Evolutionary conservation across 1,284 basidiomycete species (phyloP), one percentile per base, ranked within the genome.

Genomic region (Sphagnurus paluster): DNA sequence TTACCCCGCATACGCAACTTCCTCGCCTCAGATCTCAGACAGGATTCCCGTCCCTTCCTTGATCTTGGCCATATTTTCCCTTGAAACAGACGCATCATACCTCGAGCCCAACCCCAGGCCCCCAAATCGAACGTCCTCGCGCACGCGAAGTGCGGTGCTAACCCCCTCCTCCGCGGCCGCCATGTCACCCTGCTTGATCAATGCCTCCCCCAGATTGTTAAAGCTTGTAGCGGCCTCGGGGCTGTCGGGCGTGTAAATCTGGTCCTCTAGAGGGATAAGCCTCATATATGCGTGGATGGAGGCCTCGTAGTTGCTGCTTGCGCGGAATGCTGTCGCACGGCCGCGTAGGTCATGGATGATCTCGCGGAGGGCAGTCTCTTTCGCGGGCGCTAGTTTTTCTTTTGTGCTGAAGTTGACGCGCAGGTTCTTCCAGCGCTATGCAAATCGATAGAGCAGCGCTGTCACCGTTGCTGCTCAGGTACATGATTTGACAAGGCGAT

Each of bases 21-120:
- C 19, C 34, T 29, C 26, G 34, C 35, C 19, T 44, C 35, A 8
- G 21, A n/a, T n/a, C n/a, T n/a, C n/a, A n/a, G n/a, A 4, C 32
- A 28, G 20, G 9, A 37, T 29, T 14, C 25, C 35, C 17, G 14
- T 10, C 4, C 42, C 42, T 23, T 44, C 34, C 16, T 26, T 32
- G 11, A 21, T 26, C 35, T 28, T 44, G 5, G 33, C 42, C 34
- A 36, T 28, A 16, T 28, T 25, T 10, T 44, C 42, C 23, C 42
- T 36, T 6, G 34, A 6, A 9, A 42, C 17, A 11, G 33, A 33
- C 7, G 35, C 35, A 37, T 29, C 42, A 36, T 21, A 25, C 32
- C 41, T 43, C 33, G 28, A 5, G 1, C 41, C 41, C 30, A 43
- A 21, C 3, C 8, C 41, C 3, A 28, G 5, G n/a, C 41, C 41